A percentile compares a stretch with the other conserved stretches of the same genome.
Conservation (phyloP, 495 filamentous ascomycete genomes). For the Penicillium robsamsonii region DNA sequence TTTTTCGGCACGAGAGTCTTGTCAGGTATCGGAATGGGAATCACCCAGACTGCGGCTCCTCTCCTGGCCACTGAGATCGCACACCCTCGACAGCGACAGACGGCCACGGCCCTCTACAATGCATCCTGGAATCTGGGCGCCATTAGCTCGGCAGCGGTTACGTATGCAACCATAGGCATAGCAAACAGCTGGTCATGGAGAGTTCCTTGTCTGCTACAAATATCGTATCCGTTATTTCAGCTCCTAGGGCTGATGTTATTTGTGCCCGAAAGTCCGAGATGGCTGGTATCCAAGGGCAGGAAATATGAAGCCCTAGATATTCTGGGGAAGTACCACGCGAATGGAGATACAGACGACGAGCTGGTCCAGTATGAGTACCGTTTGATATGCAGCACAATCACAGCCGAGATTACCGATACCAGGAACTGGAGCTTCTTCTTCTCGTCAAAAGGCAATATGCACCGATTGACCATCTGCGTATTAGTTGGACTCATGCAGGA, state of each 20-base stretch:
- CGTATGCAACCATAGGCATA: conserved; percentile 22
- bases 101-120: conserved; percentile 28
- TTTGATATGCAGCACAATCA: conserved; percentile 48
- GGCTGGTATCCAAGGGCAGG: conserved; percentile 42
- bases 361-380: conserved; percentile 35
- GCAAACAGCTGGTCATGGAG: conserved; percentile 24
- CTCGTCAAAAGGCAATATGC: conserved; percentile 64
- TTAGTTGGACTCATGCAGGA: conserved; percentile 58
- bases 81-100: conserved; percentile 26
- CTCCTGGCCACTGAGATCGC: conserved; percentile 26
- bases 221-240: conserved; percentile 18
- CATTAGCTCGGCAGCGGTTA: conserved; percentile 19
- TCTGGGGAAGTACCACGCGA: conserved; percentile 39
- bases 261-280: conserved; percentile 29
- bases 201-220: conserved; percentile 24
- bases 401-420: conserved; percentile 33
- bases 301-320: conserved; percentile 39
- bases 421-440: conserved; percentile 49
- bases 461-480: conserved; percentile 56
- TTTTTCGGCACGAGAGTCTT: conserved; percentile 25
- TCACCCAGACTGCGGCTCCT: conserved; percentile 26
- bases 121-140: conserved; percentile 23
- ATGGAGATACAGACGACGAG: conserved; percentile 26
- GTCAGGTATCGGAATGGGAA: conserved; percentile 21
- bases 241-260: conserved; percentile 15